These are phyloP conservation scores for Evernia prunastri DNA, from an alignment of 495 filamentous ascomycete species.

Conservation along the genomic window DNA sequence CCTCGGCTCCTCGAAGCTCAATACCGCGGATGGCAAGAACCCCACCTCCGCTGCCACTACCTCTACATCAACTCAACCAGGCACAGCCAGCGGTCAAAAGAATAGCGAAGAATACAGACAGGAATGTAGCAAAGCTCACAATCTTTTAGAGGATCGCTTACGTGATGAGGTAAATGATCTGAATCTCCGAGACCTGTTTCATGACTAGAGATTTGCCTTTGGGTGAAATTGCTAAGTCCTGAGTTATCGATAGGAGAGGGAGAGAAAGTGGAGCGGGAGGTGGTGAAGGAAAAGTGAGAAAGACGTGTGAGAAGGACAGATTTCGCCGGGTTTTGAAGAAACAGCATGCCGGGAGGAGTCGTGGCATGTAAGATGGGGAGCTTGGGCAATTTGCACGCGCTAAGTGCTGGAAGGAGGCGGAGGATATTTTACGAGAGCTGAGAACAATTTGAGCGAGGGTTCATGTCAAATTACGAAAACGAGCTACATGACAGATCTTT, in stretches of 20 bases:
- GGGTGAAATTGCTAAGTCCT: background rate
- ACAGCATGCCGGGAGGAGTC: background rate
- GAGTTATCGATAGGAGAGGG: constrained; percentile 14
- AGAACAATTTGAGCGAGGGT: background rate
- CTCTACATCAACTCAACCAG: constrained; percentile 10
- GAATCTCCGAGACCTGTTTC: background rate
- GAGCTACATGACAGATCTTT: background rate
- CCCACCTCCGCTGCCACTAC: constrained; percentile 14
- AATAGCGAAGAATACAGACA: constrained; percentile 20
- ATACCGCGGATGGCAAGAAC: constrained; percentile 27
- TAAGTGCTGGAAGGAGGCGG: background rate
- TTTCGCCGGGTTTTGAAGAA: background rate
- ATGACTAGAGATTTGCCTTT: background rate
- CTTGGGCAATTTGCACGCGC: background rate
- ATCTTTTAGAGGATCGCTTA: constrained; percentile 19
- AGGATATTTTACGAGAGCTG: background rate
- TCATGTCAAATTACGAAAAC: background rate
- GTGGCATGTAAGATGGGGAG: background rate
- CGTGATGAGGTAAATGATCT: constrained; percentile 14
- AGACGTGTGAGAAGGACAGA: background rate
- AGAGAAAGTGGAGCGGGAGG: constrained; percentile 17
- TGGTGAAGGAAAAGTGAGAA: constrained; percentile 4
- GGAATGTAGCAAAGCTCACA: constrained; percentile 20
- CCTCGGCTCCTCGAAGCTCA: constrained; percentile 28
- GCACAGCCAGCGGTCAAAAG: constrained; percentile 12